Conservation (phyloP, 495 filamentous ascomycete species). For the Apodospora peruviana region DNA sequence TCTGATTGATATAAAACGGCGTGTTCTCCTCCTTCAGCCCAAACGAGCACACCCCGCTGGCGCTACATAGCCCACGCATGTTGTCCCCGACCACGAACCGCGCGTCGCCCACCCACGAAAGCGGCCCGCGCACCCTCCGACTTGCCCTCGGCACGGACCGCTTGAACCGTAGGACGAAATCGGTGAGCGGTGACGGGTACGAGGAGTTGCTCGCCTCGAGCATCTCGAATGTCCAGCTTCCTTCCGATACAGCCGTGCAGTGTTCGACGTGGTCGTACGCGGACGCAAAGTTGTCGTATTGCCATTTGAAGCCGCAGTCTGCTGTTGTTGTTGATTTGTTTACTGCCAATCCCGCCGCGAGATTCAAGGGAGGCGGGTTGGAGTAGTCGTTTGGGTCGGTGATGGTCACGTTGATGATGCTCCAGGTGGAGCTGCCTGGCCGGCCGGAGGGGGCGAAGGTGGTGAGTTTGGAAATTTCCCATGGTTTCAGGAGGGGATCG, state of each 20-base stretch:
- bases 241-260: no score
- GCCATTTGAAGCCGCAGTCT: constrained; percentile 1
- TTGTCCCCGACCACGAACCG: background rate
- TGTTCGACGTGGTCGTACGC: no score
- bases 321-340: background rate
- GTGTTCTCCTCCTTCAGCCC: background rate
- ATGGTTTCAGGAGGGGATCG: constrained; percentile 1
- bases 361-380: no score
- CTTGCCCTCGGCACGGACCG: background rate
- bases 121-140: no score
- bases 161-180: constrained; percentile 1
- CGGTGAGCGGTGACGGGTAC: background rate
- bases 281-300: no score
- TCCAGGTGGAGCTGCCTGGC: background rate
- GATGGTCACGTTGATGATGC: constrained; percentile 5
- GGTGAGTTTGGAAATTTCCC: constrained; percentile 2
- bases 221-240: background rate
- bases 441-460: constrained; percentile 7
- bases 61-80: background rate
- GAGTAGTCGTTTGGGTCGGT: constrained; percentile 3
- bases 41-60: background rate
- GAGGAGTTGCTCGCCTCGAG: background rate
- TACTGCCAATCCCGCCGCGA: no score
- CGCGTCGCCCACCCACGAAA: background rate
- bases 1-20: no score